Percentiles rank a stretch among this genome's conserved stretches.
phyloP scores from a whole-genome alignment of 495 filamentous ascomycete species.

The Penicillium simplicissimum region DNA sequence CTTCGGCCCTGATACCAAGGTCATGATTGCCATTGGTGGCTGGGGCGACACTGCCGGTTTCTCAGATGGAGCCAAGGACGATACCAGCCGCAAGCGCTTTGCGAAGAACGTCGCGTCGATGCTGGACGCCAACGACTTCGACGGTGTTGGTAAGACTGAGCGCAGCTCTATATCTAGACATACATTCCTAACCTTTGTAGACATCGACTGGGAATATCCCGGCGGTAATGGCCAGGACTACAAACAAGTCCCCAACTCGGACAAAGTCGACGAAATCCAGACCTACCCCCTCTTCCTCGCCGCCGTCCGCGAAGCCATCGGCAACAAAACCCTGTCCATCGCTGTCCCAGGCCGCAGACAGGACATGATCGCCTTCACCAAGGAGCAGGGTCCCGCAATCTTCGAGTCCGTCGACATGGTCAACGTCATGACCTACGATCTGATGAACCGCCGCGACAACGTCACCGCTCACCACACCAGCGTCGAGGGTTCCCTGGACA shows the following conservation, averaged over 20 bases:
- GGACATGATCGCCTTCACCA: conserved; percentile 75
- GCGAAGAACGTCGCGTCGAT: conserved; percentile 65
- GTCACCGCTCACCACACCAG: conserved; percentile 68
- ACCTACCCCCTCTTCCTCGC: conserved; percentile 64
- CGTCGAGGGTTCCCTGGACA: conserved; percentile 52
- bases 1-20: conserved; percentile 58
- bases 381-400: conserved; percentile 62
- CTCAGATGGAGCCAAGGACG: conserved; percentile 54
- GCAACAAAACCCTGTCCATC: conserved; percentile 65
- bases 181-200: conserved; percentile 36
- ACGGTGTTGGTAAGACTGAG: conserved; percentile 49
- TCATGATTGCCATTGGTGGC: conserved; percentile 72
- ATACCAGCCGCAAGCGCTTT: conserved; percentile 54
- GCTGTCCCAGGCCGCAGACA: conserved; percentile 66
- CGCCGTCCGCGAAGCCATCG: conserved; percentile 60
- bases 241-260: conserved; percentile 63
- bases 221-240: conserved; percentile 79
- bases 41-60: conserved; percentile 72
- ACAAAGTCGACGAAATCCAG: conserved; percentile 60
- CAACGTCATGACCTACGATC: conserved; percentile 80
- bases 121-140: conserved; percentile 61
- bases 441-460: conserved; percentile 74
- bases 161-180: not conserved
- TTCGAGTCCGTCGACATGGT: conserved; percentile 67
- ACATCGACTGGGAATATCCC: conserved; percentile 83